Conservation (phyloP, 805 yeast species). For the Candida quercuum region DNA sequence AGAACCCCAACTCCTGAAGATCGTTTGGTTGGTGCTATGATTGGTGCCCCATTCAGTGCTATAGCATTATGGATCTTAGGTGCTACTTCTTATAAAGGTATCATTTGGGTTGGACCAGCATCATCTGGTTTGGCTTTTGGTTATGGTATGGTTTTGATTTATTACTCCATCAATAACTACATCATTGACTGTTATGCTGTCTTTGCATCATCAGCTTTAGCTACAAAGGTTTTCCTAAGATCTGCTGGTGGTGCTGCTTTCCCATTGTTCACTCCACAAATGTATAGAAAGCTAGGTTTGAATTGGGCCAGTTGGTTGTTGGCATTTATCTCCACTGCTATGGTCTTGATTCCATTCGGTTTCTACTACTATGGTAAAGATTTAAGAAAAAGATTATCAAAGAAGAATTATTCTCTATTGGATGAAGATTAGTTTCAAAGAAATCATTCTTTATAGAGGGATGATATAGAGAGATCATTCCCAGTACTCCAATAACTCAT, state of each 20-base stretch:
- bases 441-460: too few relatives aligned
- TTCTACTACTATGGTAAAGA: slow-evolving; percentile 63
- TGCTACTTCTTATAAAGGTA: slow-evolving; percentile 65
- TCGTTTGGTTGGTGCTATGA: slow-evolving; percentile 73
- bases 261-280: slow-evolving; percentile 76
- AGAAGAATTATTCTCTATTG: slow-evolving; percentile 49
- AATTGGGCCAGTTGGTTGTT: slow-evolving; percentile 80
- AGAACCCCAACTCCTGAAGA: slow-evolving; percentile 76
- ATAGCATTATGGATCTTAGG: slow-evolving; percentile 76
- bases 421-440: too few relatives aligned
- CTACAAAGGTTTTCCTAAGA: slow-evolving; percentile 76
- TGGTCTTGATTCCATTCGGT: slow-evolving; percentile 67
- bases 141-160: slow-evolving; percentile 69
- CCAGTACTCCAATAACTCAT: too few relatives aligned
- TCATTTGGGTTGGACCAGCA: slow-evolving; percentile 77
- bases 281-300: slow-evolving; percentile 68
- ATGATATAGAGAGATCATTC: too few relatives aligned
- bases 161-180: slow-evolving; percentile 73
- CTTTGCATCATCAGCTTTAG: slow-evolving; percentile 75
- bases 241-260: slow-evolving; percentile 85
- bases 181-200: slow-evolving; percentile 87
- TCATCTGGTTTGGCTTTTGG: slow-evolving; percentile 79
- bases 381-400: slow-evolving; percentile 61
- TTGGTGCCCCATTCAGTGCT: slow-evolving; percentile 80
- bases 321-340: slow-evolving; percentile 72